Percentiles rank a stretch among this genome's conserved stretches.
Evolutionary conservation across 2,329 filamentous ascomycete genomes (phyloP).

Genomic region (Septoria petroselini): DNA sequence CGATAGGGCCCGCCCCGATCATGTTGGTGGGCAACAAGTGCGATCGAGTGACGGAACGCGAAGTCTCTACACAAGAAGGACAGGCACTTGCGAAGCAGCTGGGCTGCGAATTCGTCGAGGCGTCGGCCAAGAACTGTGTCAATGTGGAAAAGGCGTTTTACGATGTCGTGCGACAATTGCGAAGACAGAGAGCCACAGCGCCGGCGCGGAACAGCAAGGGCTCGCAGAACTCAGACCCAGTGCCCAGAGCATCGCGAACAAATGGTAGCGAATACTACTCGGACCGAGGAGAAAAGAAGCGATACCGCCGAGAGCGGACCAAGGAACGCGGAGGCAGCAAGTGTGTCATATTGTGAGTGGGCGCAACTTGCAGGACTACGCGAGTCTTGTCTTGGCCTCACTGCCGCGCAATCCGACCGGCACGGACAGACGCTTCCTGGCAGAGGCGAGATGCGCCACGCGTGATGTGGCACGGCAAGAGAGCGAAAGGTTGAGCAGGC

Average conservation of each 20-base stretch:
- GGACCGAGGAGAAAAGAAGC: slow-evolving; percentile 27
- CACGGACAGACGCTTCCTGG: no score
- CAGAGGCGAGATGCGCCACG: no score
- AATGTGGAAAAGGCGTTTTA: slow-evolving; percentile 99
- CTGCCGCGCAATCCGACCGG: background rate
- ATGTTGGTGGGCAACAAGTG: slow-evolving; percentile 99
- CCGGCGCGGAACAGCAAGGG: slow-evolving; percentile 26
- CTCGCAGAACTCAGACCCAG: slow-evolving; percentile 16
- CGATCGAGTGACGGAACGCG: slow-evolving; percentile 90
- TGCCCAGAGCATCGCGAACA: slow-evolving; percentile 17
- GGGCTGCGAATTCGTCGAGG: slow-evolving; percentile 94
- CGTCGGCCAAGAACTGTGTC: slow-evolving; percentile 95
- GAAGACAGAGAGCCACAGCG: slow-evolving; percentile 62
- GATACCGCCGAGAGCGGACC: slow-evolving; percentile 27
- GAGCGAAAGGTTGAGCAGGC: no score
- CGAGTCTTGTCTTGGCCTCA: slow-evolving; percentile 1
- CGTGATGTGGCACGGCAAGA: no score
- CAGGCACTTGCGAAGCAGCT: slow-evolving; percentile 86
- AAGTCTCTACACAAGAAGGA: slow-evolving; percentile 95
- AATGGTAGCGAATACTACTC: slow-evolving; percentile 23
- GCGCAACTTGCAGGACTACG: background rate
- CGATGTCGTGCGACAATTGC: slow-evolving; percentile 88
- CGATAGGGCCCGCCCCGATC: slow-evolving; percentile 73
- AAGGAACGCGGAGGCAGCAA: slow-evolving; percentile 29
- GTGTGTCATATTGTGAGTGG: slow-evolving; percentile 32